A percentile compares a stretch with the other conserved stretches of the same genome.
These are phyloP conservation scores for Leccinum angustisporum DNA, from an alignment of 1,284 basidiomycete genomes.

Conservation along the genomic window DNA sequence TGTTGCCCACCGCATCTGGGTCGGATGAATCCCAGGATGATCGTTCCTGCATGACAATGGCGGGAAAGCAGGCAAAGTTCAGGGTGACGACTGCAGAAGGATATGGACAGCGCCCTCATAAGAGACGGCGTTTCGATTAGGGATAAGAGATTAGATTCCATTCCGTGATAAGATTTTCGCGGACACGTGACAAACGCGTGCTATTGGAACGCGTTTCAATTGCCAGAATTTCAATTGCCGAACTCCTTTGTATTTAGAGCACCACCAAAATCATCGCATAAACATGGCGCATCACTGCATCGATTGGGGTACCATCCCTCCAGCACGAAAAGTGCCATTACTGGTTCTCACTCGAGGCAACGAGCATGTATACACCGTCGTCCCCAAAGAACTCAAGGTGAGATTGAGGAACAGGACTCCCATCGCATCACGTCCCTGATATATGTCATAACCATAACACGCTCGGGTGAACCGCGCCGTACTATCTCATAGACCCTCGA, in stretches of 20 bases:
- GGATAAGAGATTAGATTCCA: neutral
- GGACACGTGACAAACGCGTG: slow-evolving; percentile 16
- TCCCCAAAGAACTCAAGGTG: slow-evolving; percentile 22
- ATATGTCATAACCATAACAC: neutral
- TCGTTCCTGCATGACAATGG: neutral
- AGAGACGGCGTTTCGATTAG: neutral
- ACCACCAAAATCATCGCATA: neutral
- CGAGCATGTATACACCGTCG: slow-evolving; percentile 20
- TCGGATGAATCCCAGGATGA: neutral
- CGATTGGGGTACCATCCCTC: slow-evolving; percentile 24
- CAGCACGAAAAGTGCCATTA: slow-evolving; percentile 22
- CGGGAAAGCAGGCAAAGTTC: neutral
- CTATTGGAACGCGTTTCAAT: slow-evolving; percentile 5
- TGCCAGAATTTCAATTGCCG: neutral
- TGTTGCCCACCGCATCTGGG: neutral
- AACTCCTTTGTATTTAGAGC: neutral
- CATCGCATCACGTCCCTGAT: neutral
- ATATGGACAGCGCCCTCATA: neutral
- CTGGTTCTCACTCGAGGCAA: slow-evolving; percentile 20
- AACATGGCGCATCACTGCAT: slow-evolving; percentile 27
- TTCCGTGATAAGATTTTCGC: neutral
- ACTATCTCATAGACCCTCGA: slow-evolving; percentile 16
- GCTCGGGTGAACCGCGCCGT: neutral
- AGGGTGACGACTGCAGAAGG: neutral
- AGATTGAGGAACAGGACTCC: neutral